These are phyloP conservation scores for Apiotrichum porosum DNA, from an alignment of 1,284 basidiomycete genomes.

Conservation along the genomic window DNA sequence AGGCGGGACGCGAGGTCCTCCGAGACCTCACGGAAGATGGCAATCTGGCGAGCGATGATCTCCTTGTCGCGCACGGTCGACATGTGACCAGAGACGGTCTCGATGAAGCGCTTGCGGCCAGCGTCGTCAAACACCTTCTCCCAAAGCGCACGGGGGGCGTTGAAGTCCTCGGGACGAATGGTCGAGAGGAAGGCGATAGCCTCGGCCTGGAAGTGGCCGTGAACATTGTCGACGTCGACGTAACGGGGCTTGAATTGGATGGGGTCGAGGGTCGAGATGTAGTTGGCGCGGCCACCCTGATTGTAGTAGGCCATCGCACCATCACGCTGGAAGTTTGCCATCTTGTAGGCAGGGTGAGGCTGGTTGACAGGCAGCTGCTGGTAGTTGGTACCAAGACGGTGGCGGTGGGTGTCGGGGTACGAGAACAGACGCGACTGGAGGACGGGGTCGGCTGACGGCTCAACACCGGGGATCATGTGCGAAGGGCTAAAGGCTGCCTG, in stretches of 20 bases:
- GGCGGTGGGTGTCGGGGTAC: conserved; percentile 89
- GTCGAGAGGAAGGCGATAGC: conserved; percentile 69
- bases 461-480: conserved; percentile 78
- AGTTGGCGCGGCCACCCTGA: conserved; percentile 80
- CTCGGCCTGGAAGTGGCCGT: conserved; percentile 70
- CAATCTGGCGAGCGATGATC: conserved; percentile 67
- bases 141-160: conserved; percentile 79
- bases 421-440: conserved; percentile 89
- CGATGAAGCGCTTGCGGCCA: conserved; percentile 63
- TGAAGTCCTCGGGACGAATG: conserved; percentile 80
- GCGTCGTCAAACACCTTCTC: conserved; percentile 68
- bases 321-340: conserved; percentile 73
- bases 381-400: conserved; percentile 67
- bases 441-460: conserved; percentile 82
- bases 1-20: conserved; percentile 67
- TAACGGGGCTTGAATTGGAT: conserved; percentile 33
- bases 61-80: conserved; percentile 59
- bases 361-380: conserved; percentile 82
- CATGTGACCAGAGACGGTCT: conserved; percentile 72
- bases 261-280: conserved; percentile 64
- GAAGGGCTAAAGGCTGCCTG: conserved; percentile 63
- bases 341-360: conserved; percentile 56
- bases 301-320: conserved; percentile 60
- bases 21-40: conserved; percentile 72
- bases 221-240: conserved; percentile 48